Evolutionary conservation across 1,139 yeast species (phyloP), one percentile per base, ranked within the genome.

Genomic region (Candida pseudoviswanathii): DNA sequence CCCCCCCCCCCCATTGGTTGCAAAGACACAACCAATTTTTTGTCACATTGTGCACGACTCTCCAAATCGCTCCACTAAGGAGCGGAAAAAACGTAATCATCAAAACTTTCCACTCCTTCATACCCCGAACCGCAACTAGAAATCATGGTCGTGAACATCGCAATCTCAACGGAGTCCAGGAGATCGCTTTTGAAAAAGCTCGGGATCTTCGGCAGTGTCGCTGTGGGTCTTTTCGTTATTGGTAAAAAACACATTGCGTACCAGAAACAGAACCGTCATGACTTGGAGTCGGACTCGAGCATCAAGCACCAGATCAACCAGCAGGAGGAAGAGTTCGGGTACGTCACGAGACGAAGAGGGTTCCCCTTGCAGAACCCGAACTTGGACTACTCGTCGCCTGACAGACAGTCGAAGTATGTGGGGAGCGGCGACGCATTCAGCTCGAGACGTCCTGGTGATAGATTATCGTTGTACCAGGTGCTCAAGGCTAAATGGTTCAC

Each of bases 361-460:
- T 64, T 68, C 45, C 76, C 76, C 2, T 46, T 52, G 32, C 60
- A 61, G 53, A 68, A 64, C 52, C 71, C 67, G n/a, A 61, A 59
- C 21, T 58, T 63, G 46, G 68, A 63, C 29, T 51, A 51, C 42
- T 37, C 57, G 32, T 54, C 56, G 30, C 44, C 47, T 25, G 50
- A 57, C 10, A 67, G 91, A 54, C 81, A 81, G 53, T 81, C 86
- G 49, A 81, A 78, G 58, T 87, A 77, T 60, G 87, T 84, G 55
- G 92, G 90, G 4, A 75, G 85, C 0, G 89, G 89, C 0, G 69
- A 70, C 44, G 78, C 89, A 44, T 84, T 84, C 70, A 55, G 78
- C 67, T 71, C 81, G 33, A 65, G 85, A 53, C 73, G 72, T 49
- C 71, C 74, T 8, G 83, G 83, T 10, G 83, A 75, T 51, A 61